Conservation (phyloP, 148 eudicot genomes). For the Vaccinium darrowii region DNA sequence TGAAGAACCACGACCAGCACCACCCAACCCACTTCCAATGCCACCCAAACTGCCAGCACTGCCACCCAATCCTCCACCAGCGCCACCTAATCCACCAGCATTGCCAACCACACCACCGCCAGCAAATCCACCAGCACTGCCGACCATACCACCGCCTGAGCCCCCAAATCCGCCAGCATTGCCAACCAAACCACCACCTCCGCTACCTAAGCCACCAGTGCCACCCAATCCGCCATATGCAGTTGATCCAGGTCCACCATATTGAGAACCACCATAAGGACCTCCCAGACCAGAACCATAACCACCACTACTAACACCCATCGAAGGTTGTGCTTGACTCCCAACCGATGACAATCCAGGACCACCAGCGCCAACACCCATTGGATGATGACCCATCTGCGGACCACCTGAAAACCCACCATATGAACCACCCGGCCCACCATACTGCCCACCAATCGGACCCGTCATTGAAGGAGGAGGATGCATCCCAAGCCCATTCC, state of each 20-base stretch:
- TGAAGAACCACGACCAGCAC: slow-evolving; percentile 28
- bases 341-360: slow-evolving; percentile 17
- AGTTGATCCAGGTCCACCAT: slow-evolving; percentile 46
- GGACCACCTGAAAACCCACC: slow-evolving; percentile 40
- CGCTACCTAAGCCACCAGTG: slow-evolving; percentile 40
- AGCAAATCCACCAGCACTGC: background rate
- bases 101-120: slow-evolving; percentile 10
- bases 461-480: slow-evolving; percentile 8
- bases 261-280: slow-evolving; percentile 46
- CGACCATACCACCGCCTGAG: background rate
- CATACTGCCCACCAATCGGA: slow-evolving; percentile 30
- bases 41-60: slow-evolving; percentile 36
- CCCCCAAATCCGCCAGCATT: slow-evolving; percentile 1
- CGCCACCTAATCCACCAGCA: slow-evolving; percentile 8
- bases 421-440: slow-evolving; percentile 39
- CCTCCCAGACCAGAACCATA: slow-evolving; percentile 49
- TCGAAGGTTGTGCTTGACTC: slow-evolving; percentile 28
- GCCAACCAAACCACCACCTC: background rate
- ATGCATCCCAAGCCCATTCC: slow-evolving; percentile 28
- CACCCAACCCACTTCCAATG: slow-evolving; percentile 32
- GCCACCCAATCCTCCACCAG: slow-evolving; percentile 19
- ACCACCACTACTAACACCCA: slow-evolving; percentile 41
- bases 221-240: slow-evolving; percentile 52
- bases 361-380: slow-evolving; percentile 29
- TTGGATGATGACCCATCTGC: slow-evolving; percentile 31